Base-by-base conservation (phyloP, 306 rosid species). In the Vicia sativa region DNA sequence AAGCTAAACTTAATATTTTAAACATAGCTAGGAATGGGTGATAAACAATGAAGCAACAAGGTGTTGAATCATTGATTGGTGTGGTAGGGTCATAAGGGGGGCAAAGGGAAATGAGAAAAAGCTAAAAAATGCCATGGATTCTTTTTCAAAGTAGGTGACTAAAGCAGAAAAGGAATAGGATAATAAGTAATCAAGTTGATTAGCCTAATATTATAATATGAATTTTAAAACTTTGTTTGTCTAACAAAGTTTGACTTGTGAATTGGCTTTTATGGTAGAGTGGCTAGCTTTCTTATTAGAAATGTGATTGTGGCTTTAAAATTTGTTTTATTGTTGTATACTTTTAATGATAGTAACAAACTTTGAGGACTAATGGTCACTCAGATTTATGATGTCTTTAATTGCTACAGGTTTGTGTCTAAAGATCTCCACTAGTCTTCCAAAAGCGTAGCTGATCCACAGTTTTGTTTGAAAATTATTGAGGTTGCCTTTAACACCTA, bases 131-230 rank as follows among this genome's bases (percentile, higher is more conserved):
- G 79, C 37, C 72, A 73, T 42, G 2, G 21, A 12, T 76, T 77
- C 49, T 77, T 77, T 80, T 76, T 64, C 81, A 62, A 81, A 77
- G 82, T 77, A 76, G 81, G 82, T 81, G 74, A 77, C 66, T 73
- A 81, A 77, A 73, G 85, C 19, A 9, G 56, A 62, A 31, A 37
- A 50, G 18, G 74, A 68, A 66, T 81, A 76, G 78, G 66, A 72
- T 76, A 72, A 80, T 67, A 18, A 80, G 70, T 13, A 58, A 71
- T 44, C 44, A 62, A 67, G 62, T 71, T 66, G 67, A 49, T 56
- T 56, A 62, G 63, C 37, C 9, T 65, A 15, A 70, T 69, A 60
- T 52, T 62, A 62, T 39, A 62, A 62, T 62, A 62, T 60, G 38
- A 38, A 34, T 50, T 19, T 43, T 38, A n/a, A n/a, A 62, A 28